These are phyloP conservation scores for Thelonectria blattea DNA, from an alignment of 2,329 filamentous ascomycete genomes.

Conservation along the genomic window DNA sequence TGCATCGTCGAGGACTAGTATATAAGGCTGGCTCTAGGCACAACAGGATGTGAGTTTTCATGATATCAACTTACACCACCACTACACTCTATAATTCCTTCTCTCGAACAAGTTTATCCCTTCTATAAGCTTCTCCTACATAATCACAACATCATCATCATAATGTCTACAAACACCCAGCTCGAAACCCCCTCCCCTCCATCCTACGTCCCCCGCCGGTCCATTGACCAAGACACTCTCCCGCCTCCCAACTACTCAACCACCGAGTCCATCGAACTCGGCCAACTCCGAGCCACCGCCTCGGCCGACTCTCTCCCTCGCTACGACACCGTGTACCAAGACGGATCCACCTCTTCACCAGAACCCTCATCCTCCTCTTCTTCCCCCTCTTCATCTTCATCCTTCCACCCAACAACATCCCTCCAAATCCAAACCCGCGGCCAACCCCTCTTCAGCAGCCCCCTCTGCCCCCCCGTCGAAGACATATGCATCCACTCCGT, in stretches of 20 bases:
- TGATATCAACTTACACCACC: background rate
- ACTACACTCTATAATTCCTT: background rate
- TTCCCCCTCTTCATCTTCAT: conserved; percentile 21
- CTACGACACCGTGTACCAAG: conserved; percentile 30
- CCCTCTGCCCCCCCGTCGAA: conserved; percentile 44
- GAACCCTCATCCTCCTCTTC: conserved; percentile 16
- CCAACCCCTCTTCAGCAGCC: conserved; percentile 50
- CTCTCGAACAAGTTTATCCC: no score
- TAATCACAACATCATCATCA: background rate
- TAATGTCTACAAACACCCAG: conserved; percentile 25
- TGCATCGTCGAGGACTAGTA: background rate
- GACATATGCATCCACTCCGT: conserved; percentile 53
- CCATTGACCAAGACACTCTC: conserved; percentile 23
- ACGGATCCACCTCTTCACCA: conserved; percentile 3
- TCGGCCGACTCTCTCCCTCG: conserved; percentile 39
- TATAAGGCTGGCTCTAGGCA: background rate
- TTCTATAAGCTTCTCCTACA: background rate
- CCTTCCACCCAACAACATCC: conserved; percentile 51
- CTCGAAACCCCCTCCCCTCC: background rate
- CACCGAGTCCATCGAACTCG: conserved; percentile 34
- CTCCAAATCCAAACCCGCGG: conserved; percentile 58
- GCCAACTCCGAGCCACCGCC: conserved; percentile 34
- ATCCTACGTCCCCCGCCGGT: conserved; percentile 15
- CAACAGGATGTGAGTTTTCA: background rate
- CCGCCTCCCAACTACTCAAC: conserved; percentile 41